Base-by-base conservation (phyloP, 2,329 filamentous ascomycete genomes). In the Penicillium sp. region DNA sequence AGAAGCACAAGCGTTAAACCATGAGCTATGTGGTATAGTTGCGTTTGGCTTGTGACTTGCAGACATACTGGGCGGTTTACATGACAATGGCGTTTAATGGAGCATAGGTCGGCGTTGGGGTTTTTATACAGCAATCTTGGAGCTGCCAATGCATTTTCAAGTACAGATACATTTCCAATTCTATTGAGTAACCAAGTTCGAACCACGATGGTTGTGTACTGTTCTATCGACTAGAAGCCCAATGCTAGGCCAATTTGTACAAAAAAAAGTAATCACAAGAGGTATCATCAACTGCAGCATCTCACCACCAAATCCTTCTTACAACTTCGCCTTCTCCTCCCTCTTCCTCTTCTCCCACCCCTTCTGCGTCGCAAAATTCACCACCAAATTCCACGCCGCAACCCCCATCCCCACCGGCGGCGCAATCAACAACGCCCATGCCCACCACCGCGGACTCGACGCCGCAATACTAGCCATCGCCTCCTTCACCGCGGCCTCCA, bases 371-470 rank as follows among this genome's bases (percentile, higher is more conserved):
- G 81, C 83, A 71, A 85, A 83, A 76, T 93, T 95, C 71, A 86
- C 82, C 78, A 88, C 88, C 73, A 91, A 86, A 67, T 85, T 88
- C 88, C 88, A 93, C 31, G 86, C 76, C 0, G 87, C 91, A 58
- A 88, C 83, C 11, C 83, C 77, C 20, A 88, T 83, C 1, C 89
- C 93, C 65, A 96, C 69, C 42, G 92, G 92, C 64, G 94, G 94
- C 71, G 84, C 90, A 41, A 88, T 66, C 72, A 86, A 75, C 52
- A 87, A 75, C 61, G 90, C 59, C 84, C 86, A 89, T n/a, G 86
- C 86, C 94, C 95, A 98, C 91, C 92, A 96, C 62, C 79, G 76
- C 6, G 91, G 91, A 74, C 89, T 95, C 17, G 78, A 77, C 48
- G 70, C 79, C 69, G 81, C 82, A 39, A 97, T 78, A 61, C 83